phyloP scores from a whole-genome alignment of 1,284 basidiomycete species.

The Trametes versicolor region DNA sequence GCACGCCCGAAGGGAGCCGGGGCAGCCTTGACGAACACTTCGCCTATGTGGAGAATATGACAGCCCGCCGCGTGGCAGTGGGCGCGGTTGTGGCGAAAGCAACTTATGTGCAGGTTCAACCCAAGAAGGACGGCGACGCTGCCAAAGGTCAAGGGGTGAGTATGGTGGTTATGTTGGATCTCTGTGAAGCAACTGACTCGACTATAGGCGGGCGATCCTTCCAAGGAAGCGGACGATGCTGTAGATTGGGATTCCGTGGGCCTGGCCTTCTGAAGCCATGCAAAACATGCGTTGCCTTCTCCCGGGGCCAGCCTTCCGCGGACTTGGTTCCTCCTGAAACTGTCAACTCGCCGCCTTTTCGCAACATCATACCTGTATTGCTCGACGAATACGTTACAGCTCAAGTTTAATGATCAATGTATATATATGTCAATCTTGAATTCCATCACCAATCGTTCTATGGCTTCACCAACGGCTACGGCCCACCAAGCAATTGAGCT shows the following conservation, averaged over 20 bases:
- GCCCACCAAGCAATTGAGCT: no score
- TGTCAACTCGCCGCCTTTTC: background rate
- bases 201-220: background rate
- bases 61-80: constrained; percentile 8
- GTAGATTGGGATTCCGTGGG: constrained; percentile 5
- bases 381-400: no score
- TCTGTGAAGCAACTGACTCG: constrained; percentile 10
- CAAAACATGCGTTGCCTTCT: background rate
- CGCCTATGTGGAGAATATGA: constrained; percentile 6
- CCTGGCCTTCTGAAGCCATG: background rate
- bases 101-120: constrained; percentile 8
- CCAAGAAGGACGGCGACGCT: background rate
- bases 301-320: background rate
- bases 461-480: no score
- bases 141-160: constrained; percentile 2
- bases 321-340: background rate
- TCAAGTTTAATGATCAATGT: no score
- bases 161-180: background rate
- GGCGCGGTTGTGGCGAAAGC: constrained; percentile 5
- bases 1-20: background rate
- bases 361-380: no score
- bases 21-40: constrained; percentile 12
- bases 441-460: no score
- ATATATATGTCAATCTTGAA: no score
- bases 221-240: background rate